Evolutionary conservation across 352 stramenopile species (phyloP).

Genomic region (Pythium grandisporangium): DNA sequence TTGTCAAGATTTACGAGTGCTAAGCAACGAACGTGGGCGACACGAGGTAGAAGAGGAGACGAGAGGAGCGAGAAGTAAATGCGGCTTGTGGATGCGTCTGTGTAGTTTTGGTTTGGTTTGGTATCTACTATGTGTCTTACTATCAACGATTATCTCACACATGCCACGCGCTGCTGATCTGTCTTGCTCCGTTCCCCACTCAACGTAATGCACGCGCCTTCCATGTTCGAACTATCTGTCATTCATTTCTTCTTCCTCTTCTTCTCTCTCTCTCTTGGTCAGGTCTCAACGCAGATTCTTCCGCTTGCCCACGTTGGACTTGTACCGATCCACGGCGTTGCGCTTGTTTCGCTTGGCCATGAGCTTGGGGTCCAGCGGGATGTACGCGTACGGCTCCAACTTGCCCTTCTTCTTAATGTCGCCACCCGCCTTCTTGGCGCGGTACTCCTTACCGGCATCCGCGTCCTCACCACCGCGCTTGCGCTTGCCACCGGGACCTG

Average conservation of each 20-base stretch:
- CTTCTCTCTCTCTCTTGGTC: constrained; percentile 3
- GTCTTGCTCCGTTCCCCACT: no score
- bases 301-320: constrained; percentile 68
- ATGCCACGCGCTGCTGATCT: no score
- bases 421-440: constrained; percentile 93
- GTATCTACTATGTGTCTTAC: no score
- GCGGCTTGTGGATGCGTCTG: background rate
- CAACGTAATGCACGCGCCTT: no score
- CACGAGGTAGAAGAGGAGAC: no score
- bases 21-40: no score
- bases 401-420: constrained; percentile 97
- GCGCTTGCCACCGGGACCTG: constrained; percentile 42
- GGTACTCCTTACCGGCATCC: constrained; percentile 86
- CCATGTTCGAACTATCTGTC: no score
- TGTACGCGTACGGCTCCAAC: constrained; percentile 97
- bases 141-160: no score
- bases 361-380: constrained; percentile 94
- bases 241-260: constrained; percentile 2
- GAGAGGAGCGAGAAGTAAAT: no score
- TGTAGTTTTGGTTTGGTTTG: no score
- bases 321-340: constrained; percentile 67
- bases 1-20: constrained; percentile 30
- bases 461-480: constrained; percentile 41
- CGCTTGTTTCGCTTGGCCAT: constrained; percentile 88
- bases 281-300: constrained; percentile 33